phyloP scores from a whole-genome alignment of 2,329 filamentous ascomycete genomes.

The Colletotrichum higginsianum region DNA sequence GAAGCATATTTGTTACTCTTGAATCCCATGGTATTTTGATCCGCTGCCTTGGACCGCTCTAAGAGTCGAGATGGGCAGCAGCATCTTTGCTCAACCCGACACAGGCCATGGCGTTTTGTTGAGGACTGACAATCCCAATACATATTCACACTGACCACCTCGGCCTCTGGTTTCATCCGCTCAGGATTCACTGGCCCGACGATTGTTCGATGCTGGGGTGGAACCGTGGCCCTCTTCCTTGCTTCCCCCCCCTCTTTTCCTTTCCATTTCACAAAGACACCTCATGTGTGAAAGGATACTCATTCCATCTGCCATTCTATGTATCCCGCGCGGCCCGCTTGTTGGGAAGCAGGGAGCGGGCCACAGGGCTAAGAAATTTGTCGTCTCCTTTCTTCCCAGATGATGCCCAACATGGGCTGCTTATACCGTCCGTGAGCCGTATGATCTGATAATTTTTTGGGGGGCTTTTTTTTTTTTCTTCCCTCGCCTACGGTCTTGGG shows the following conservation, averaged over 20 bases:
- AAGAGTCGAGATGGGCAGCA: conserved; percentile 1
- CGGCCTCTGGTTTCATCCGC: conserved; percentile 21
- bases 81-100: neutral
- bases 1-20: too few relatives aligned
- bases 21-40: neutral
- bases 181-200: conserved; percentile 11
- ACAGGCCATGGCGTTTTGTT: conserved; percentile 24
- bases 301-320: conserved; percentile 30
- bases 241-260: too few relatives aligned
- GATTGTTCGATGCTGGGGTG: conserved; percentile 32
- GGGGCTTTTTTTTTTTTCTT: neutral
- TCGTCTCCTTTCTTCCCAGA: conserved; percentile 7
- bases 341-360: neutral
- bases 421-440: neutral
- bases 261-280: neutral
- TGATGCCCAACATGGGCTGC: conserved; percentile 1
- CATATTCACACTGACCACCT: conserved; percentile 8
- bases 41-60: neutral
- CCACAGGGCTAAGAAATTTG: neutral
- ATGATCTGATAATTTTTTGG: conserved; percentile 20
- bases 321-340: conserved; percentile 22
- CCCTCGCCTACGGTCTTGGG: neutral
- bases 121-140: neutral
- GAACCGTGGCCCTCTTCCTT: conserved; percentile 13
- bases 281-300: conserved; percentile 7